phyloP scores from a whole-genome alignment of 2,329 filamentous ascomycete genomes.

The Neofusicoccum umdonicola region DNA sequence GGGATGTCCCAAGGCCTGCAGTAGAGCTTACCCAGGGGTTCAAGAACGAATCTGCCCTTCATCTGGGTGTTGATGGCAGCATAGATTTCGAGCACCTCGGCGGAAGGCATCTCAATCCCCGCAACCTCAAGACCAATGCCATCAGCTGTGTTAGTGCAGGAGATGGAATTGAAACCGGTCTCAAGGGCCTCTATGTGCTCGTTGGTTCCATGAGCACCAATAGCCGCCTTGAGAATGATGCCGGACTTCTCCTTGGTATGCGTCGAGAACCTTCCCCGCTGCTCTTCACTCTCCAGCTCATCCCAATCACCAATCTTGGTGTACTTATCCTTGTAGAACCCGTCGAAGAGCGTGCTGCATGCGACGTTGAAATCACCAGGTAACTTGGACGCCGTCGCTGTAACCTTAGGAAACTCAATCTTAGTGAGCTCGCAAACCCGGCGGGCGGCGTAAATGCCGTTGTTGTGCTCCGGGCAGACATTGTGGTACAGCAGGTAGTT shows the following conservation, averaged over 20 bases:
- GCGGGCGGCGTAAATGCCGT: conserved; percentile 65
- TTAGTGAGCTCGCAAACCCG: conserved; percentile 65
- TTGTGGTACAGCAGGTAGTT: conserved; percentile 82
- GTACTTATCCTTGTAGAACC: conserved; percentile 46
- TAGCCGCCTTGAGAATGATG: conserved; percentile 50
- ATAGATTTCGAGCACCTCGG: conserved; percentile 51
- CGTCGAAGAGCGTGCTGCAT: conserved; percentile 66
- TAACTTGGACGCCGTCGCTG: conserved; percentile 52
- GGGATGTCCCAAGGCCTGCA: conserved; percentile 53
- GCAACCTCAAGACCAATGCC: conserved; percentile 39
- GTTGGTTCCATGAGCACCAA: conserved; percentile 48
- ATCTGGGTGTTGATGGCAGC: conserved; percentile 29
- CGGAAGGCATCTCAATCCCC: conserved; percentile 48
- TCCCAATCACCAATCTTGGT: conserved; percentile 45
- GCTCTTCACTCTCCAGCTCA: conserved; percentile 19
- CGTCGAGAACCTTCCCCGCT: not conserved
- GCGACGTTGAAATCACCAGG: conserved; percentile 82
- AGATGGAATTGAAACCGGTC: not conserved
- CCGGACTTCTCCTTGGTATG: conserved; percentile 44
- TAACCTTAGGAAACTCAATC: conserved; percentile 63
- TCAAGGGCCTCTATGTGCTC: conserved; percentile 28
- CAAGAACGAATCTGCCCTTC: conserved; percentile 43
- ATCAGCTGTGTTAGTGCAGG: conserved; percentile 26
- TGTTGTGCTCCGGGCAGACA: conserved; percentile 77
- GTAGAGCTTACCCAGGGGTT: conserved; percentile 53